Conservation (phyloP, 768 basidiomycete genomes). For the Sistotremastrum suecicum region DNA sequence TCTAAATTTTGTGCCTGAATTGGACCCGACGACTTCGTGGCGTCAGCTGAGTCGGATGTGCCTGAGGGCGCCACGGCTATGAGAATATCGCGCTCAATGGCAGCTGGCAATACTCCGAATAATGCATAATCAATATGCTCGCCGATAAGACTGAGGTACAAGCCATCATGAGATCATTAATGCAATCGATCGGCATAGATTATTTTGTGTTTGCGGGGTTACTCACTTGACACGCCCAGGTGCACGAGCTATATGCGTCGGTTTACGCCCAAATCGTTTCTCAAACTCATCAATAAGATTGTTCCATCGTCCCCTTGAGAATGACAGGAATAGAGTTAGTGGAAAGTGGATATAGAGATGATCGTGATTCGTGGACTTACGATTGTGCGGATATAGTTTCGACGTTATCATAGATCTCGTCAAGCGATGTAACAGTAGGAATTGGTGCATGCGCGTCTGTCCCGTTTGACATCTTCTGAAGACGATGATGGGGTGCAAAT, state of each 20-base stretch:
- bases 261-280: slow-evolving; percentile 47
- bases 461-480: no score
- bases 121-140: slow-evolving; percentile 79
- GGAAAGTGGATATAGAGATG: neutral
- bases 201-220: no score
- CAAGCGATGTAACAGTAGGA: no score
- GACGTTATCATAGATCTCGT: no score
- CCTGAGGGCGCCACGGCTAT: slow-evolving; percentile 51
- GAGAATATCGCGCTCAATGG: slow-evolving; percentile 71
- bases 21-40: slow-evolving; percentile 8
- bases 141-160: slow-evolving; percentile 25
- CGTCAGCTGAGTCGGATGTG: slow-evolving; percentile 13
- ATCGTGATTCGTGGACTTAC: no score
- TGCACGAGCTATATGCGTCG: slow-evolving; percentile 58
- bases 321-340: neutral
- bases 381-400: no score
- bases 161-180: no score
- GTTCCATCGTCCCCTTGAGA: slow-evolving; percentile 38
- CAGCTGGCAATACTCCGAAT: slow-evolving; percentile 77
- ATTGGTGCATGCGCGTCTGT: no score
- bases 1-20: slow-evolving; percentile 38
- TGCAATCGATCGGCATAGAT: no score
- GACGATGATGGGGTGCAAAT: no score
- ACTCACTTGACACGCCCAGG: slow-evolving; percentile 70
- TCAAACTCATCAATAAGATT: slow-evolving; percentile 47